Conservation (phyloP, 768 basidiomycete species). For the Suillus weaverae region DNA sequence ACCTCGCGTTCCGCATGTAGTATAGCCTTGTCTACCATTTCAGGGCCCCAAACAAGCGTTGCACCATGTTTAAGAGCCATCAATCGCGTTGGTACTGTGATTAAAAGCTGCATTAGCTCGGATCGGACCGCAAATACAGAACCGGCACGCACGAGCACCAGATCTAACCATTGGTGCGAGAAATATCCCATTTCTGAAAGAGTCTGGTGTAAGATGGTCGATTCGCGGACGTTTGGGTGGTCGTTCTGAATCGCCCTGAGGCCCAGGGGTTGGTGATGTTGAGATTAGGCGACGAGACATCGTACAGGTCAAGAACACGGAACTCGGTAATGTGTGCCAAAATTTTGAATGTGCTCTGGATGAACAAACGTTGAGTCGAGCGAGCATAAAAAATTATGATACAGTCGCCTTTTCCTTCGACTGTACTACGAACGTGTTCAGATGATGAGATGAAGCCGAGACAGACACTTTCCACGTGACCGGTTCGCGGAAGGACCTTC, state of each 20-base stretch:
- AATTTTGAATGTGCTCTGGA: neutral
- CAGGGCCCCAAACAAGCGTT: slow-evolving; percentile 93
- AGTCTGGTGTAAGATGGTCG: slow-evolving; percentile 61
- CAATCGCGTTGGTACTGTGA: slow-evolving; percentile 78
- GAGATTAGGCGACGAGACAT: slow-evolving; percentile 60
- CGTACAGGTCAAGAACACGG: neutral
- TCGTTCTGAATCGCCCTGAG: slow-evolving; percentile 19
- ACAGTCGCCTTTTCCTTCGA: neutral
- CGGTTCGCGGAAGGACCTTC: slow-evolving; percentile 2
- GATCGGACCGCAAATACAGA: neutral
- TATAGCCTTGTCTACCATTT: slow-evolving; percentile 95
- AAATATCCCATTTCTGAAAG: slow-evolving; percentile 88
- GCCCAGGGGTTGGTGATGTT: slow-evolving; percentile 39
- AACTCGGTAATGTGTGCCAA: neutral
- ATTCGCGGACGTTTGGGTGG: slow-evolving; percentile 54
- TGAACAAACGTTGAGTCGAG: neutral
- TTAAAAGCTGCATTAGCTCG: slow-evolving; percentile 16
- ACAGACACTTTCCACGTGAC: neutral
- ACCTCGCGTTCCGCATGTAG: slow-evolving; percentile 80
- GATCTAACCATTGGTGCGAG: slow-evolving; percentile 99
- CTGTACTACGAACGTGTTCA: neutral
- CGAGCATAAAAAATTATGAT: neutral
- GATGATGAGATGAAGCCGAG: neutral
- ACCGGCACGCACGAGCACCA: slow-evolving; percentile 67
- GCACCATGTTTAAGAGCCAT: slow-evolving; percentile 92